Percentiles rank a stretch among this genome's conserved stretches.
phyloP scores from a whole-genome alignment of 306 rosid genomes.

The Sesbania bispinosa region DNA sequence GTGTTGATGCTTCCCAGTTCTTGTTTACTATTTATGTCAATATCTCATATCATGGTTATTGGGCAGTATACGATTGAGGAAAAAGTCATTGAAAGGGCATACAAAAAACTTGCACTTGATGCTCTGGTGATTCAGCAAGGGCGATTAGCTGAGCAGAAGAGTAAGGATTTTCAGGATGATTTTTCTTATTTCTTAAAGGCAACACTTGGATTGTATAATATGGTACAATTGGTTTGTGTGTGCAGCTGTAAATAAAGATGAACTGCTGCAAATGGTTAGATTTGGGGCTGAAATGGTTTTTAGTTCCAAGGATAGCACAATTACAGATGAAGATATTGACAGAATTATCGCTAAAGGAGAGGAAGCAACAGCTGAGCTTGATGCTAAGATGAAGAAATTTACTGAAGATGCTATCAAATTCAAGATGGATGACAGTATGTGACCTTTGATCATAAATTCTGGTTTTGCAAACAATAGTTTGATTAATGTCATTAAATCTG shows the following conservation, averaged over 20 bases:
- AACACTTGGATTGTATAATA: not conserved
- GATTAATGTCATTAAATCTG: not conserved
- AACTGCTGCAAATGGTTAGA: conserved; percentile 95
- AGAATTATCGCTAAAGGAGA: too few relatives aligned
- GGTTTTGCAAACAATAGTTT: not conserved
- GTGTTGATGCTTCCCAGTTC: not conserved
- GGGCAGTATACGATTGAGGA: conserved; percentile 92
- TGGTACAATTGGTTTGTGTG: not conserved
- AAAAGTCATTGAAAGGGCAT: conserved; percentile 98
- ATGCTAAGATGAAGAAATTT: too few relatives aligned
- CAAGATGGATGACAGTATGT: conserved; percentile 97
- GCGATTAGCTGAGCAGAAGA: conserved; percentile 93
- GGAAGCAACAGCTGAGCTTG: too few relatives aligned
- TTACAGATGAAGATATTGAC: too few relatives aligned
- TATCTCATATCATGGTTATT: not conserved
- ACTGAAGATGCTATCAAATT: too few relatives aligned
- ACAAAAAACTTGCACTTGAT: conserved; percentile 99
- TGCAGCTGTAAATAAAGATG: conserved; percentile 98
- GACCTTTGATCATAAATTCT: not conserved
- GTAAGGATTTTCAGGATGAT: conserved; percentile 37
- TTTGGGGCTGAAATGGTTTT: too few relatives aligned
- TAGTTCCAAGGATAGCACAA: too few relatives aligned
- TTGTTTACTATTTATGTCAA: not conserved
- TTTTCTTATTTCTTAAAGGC: not conserved
- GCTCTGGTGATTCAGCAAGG: conserved; percentile 99